Evolutionary conservation across 2,329 filamentous ascomycete genomes (phyloP), one percentile per base, ranked within the genome.

Genomic region (Phialophora macrospora): DNA sequence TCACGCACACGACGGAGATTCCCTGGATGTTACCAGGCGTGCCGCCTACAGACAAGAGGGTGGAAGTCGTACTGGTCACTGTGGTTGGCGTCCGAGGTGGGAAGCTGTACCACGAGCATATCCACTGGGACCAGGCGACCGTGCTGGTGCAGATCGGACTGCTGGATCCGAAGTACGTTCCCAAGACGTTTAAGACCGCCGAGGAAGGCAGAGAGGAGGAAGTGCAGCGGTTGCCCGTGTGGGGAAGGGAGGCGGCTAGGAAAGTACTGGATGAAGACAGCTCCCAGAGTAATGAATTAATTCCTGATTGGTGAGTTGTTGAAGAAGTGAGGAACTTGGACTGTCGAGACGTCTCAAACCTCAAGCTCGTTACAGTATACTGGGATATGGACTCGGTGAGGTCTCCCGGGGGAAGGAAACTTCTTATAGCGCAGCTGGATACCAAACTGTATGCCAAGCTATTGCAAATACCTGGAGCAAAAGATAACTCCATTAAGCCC

Each of bases 101-200:
- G 0, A 83, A 81, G 68, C 74, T 87, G 12, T 84, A 81, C 74
- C 82, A 81, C 20, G 86, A 88, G 73, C 80, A 86, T 59, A 75
- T 87, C 3, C 87, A 88, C 72, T 88, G 85, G 85, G 86, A 88
- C 70, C 86, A 88, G 70, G 85, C 86, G 9, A 83, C 80, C 55
- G 85, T 88, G 7, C 73, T 88, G 14, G 82, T 87, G 52, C 85
- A 88, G 72, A 77, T 85, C 0, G 86, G 86, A 0, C 71, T 88
- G 65, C 64, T 88, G 57, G 84, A 87, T 75, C 81, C 84, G n/a
- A 84, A 85, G 64, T 71, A 83, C 11, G 78, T 87, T 22, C 83
- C 84, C 0, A 75, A 80, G 46, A 74, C 81, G 2, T 76, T 83
- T 6, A 78, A 82, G 70, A 72, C 71, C 26, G 67, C 58, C 24